These are phyloP conservation scores for Sicyos baderoa DNA, from an alignment of 306 rosid genomes.

Conservation along the genomic window DNA sequence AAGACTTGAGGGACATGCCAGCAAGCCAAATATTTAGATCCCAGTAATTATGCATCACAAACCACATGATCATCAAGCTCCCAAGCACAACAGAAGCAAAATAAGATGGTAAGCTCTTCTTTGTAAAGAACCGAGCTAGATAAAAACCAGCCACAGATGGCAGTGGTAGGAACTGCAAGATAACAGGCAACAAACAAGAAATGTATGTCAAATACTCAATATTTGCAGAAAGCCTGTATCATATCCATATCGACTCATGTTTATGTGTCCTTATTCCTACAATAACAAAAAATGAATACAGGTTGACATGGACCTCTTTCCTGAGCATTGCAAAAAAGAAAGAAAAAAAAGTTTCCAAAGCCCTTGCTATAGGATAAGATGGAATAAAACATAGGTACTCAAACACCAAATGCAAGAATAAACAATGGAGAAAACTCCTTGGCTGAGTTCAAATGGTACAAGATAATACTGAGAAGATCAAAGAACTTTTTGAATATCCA, in stretches of 20 bases:
- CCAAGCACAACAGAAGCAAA: constrained; percentile 89
- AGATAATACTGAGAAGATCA: neutral
- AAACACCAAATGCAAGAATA: neutral
- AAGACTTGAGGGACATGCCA: constrained; percentile 95
- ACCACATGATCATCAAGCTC: constrained; percentile 89
- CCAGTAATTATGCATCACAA: constrained; percentile 94
- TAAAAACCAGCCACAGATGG: constrained; percentile 91
- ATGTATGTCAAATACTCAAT: constrained; percentile 13
- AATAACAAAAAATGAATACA: neutral
- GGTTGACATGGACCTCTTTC: neutral
- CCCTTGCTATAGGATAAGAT: neutral
- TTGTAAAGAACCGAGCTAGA: constrained; percentile 83
- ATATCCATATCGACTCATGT: neutral
- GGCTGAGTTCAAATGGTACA: neutral
- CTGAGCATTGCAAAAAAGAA: neutral
- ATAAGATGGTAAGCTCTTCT: constrained; percentile 74
- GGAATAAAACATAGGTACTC: neutral
- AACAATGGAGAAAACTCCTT: neutral
- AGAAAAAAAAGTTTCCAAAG: neutral
- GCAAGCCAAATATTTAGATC: constrained; percentile 97
- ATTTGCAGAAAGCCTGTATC: neutral
- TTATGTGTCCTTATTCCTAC: neutral
- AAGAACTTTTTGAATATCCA: neutral
- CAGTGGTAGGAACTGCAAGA: constrained; percentile 82
- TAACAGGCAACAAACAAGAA: constrained; percentile 23